Base-by-base conservation (phyloP, 2,329 filamentous ascomycete genomes). In the Madurella fahalii region DNA sequence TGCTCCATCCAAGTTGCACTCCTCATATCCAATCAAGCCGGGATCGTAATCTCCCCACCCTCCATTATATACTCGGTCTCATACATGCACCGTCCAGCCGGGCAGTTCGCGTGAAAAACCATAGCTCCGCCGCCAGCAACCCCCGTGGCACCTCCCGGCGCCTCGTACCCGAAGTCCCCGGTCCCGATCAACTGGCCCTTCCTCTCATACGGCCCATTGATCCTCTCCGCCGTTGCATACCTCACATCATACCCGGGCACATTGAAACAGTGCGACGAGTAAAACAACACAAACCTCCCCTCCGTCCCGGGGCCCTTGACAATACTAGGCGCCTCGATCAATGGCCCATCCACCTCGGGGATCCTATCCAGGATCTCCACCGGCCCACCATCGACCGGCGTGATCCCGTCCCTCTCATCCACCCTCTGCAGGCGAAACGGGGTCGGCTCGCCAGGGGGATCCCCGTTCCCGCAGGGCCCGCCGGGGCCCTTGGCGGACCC, bases 301-400 rank as follows among this genome's bases (percentile, higher is more conserved):
- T 74, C 5, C 71, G 69, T 18, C 4, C 30, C n/a, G 5, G 15
- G 13, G 31, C 34, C 32, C 31, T 67, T 67, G 15, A 82, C 69
- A 15, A 85, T 61, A 53, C 73, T 75, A 0, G 84, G 84, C 15
- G 83, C 84, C 67, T 86, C 83, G 20, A 86, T 74, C 0, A 86
- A 70, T 2, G 82, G 77, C 9, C 77, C 78, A 59, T 81, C 78
- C 8, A 63, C 64, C 9, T 64, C 64, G 18, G 64, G 67, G 34
- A 53, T 45, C 30, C 76, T 71, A 63, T 80, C 70, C 42, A 81
- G 67, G 9, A 81, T 71, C 61, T 70, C 61, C 40, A 77, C 65
- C 1, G 81, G 66, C 7, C 72, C 61, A 9, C 81, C 25, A 25
- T 25, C 83, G 18, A 79, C 68, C 11, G 71, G 72, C 2, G 79